Base-by-base conservation (phyloP, 768 basidiomycete genomes). In the Epithele typhae region DNA sequence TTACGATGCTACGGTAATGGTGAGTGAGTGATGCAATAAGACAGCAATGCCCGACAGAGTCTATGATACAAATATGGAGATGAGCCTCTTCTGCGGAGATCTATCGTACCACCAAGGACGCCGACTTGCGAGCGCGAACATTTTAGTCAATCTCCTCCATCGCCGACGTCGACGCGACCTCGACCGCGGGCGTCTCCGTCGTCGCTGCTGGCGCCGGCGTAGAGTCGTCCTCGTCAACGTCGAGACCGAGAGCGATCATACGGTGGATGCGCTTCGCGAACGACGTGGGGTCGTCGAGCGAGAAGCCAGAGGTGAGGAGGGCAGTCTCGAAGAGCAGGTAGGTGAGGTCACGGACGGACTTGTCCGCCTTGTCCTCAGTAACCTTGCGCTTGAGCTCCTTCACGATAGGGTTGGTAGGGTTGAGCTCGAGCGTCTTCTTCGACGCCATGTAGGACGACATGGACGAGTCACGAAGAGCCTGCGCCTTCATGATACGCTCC, bases 381-480 rank as follows among this genome's bases (percentile, higher is more conserved):
- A 97, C 91, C 76, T 96, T 95, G 60, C 81, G 81, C 78, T 85
- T 93, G 62, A 99, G 78, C 73, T 97, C 94, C 77, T 90, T 92
- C 72, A 99, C 75, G 73, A 98, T 95, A 35, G 89, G 71, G 74
- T 97, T 92, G 56, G 65, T 69, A 25, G 92, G 87, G 81, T 97
- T 96, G 55, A 97, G 81, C 74, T 97, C 95, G 52, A 97, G 81
- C 8, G 94, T 96, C 85, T 96, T 96, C 79, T 94, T 94, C 51
- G 86, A 89, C 23, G 92, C 90, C 95, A 97, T 98, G 79, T 97
- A 97, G 21, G 92, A 95, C 21, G 93, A 96, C 94, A 95, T 95
- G 51, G 88, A 92, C 15, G 91, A 90, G 67, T 95, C 92, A 53
- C 92, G 89, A 46, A 95, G 82, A 24, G 94, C 94, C 71, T 98